phyloP scores from a whole-genome alignment of 345 rosid genomes.

The Raphanus sativus region DNA sequence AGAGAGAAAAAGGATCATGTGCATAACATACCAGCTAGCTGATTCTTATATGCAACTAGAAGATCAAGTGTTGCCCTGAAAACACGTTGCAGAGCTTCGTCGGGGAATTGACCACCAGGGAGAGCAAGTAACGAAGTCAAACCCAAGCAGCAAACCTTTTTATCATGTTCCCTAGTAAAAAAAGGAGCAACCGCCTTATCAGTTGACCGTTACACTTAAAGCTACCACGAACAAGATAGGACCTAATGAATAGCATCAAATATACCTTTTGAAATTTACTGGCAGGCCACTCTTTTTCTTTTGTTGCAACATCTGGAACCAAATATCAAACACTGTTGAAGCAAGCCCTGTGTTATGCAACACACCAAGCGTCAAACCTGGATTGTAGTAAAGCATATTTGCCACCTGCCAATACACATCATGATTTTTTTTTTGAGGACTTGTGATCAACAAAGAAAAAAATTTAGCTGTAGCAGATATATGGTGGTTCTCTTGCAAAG shows the following conservation, averaged over 20 bases:
- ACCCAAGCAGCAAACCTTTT: slow-evolving; percentile 98
- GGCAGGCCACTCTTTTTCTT: slow-evolving; percentile 76
- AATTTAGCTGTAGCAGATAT: background rate
- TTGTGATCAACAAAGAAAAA: slow-evolving; percentile 9
- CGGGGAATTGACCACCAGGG: slow-evolving; percentile 81
- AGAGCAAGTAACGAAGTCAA: slow-evolving; percentile 82
- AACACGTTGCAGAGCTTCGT: slow-evolving; percentile 82
- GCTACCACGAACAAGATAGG: slow-evolving; percentile 10
- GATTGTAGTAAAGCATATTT: slow-evolving; percentile 86
- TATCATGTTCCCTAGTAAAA: slow-evolving; percentile 79
- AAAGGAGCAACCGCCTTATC: slow-evolving; percentile 4
- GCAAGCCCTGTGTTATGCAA: slow-evolving; percentile 82
- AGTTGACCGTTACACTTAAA: background rate
- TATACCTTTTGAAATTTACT: slow-evolving; percentile 81
- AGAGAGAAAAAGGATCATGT: slow-evolving; percentile 1
- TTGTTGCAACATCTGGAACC: slow-evolving; percentile 98
- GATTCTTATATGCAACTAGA: slow-evolving; percentile 84
- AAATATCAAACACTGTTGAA: slow-evolving; percentile 70
- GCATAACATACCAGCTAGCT: slow-evolving; percentile 75
- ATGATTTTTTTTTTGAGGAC: slow-evolving; percentile 7
- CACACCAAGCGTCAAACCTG: slow-evolving; percentile 71
- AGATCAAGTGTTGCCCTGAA: slow-evolving; percentile 88
- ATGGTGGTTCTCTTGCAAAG: slow-evolving; percentile 2
- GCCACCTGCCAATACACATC: slow-evolving; percentile 61
- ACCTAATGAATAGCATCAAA: background rate